phyloP scores from a whole-genome alignment of 805 yeast species.

The Starmera quercuum region DNA sequence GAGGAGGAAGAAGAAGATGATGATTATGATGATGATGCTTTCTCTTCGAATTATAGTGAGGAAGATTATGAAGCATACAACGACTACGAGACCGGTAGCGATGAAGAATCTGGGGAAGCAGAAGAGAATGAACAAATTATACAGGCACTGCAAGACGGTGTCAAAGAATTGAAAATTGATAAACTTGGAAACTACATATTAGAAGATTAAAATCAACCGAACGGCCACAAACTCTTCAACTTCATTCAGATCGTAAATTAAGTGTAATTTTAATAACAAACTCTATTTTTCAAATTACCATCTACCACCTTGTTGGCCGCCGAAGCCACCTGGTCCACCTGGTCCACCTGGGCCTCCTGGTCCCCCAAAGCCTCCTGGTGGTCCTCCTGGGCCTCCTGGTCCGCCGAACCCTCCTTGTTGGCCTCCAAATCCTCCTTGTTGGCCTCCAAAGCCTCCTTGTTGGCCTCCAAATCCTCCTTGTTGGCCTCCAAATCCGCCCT shows the following conservation, averaged over 20 bases:
- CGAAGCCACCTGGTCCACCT: slow-evolving; percentile 1
- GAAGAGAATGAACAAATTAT: slow-evolving; percentile 56
- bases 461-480: slow-evolving; percentile 12
- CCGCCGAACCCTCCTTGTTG: slow-evolving; percentile 9
- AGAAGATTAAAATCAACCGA: slow-evolving; percentile 30
- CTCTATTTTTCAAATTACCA: slow-evolving; percentile 3
- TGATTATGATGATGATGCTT: slow-evolving; percentile 6
- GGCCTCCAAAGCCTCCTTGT: slow-evolving; percentile 11
- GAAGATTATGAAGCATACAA: slow-evolving; percentile 15
- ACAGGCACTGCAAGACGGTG: slow-evolving; percentile 60
- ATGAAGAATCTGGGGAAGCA: slow-evolving; percentile 25
- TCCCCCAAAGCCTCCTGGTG: slow-evolving; percentile 6
- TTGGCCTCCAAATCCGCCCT: slow-evolving; percentile 18
- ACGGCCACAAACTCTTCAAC: too few species aligned
- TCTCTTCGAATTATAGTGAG: slow-evolving; percentile 3
- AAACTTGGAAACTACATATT: slow-evolving; percentile 75
- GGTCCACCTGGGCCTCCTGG: slow-evolving; percentile 14
- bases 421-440: slow-evolving; percentile 11
- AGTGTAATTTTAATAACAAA: neutral
- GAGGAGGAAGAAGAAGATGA: slow-evolving; percentile 8
- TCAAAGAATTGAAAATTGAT: slow-evolving; percentile 66
- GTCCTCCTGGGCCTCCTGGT: slow-evolving; percentile 7
- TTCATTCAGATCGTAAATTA: neutral
- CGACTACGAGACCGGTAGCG: slow-evolving; percentile 15
- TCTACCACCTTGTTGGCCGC: slow-evolving; percentile 7